phyloP scores from a whole-genome alignment of 352 stramenopile genomes.

The Phytophthora lateralis region DNA sequence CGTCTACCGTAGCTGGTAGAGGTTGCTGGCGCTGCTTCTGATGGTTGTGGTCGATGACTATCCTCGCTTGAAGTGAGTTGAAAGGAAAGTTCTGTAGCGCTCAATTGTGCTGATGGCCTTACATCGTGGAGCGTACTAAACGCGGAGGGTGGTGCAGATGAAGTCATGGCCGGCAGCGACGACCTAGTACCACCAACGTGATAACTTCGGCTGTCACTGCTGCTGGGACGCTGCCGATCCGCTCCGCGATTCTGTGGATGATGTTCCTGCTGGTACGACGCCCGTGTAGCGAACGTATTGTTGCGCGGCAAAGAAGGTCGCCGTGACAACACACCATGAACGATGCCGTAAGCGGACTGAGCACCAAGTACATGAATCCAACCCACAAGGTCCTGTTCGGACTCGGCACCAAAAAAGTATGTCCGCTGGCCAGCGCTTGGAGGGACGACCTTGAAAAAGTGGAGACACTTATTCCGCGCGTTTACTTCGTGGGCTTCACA shows the following conservation, averaged over 20 bases:
- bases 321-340: conserved; percentile 21
- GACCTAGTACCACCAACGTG: conserved; percentile 24
- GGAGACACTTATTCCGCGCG: conserved; percentile 55
- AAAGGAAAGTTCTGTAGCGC: conserved; percentile 36
- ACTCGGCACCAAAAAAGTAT: conserved; percentile 78
- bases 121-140: conserved; percentile 27
- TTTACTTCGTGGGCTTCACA: conserved; percentile 66
- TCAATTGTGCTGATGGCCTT: conserved; percentile 20
- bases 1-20: conserved; percentile 12
- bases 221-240: conserved; percentile 24
- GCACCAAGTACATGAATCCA: conserved; percentile 69
- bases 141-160: conserved; percentile 17
- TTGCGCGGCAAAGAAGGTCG: conserved; percentile 25
- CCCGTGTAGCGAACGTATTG: conserved; percentile 35
- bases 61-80: conserved; percentile 27
- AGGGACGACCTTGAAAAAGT: conserved; percentile 79
- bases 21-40: conserved; percentile 6
- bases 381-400: conserved; percentile 65
- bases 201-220: conserved; percentile 15
- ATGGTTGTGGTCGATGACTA: conserved; percentile 8
- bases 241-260: conserved; percentile 6
- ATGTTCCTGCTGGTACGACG: conserved; percentile 34
- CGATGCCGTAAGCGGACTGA: conserved; percentile 53
- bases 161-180: conserved; percentile 26
- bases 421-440: conserved; percentile 58